A percentile compares a stretch with the other conserved stretches of the same genome.
phyloP scores from a whole-genome alignment of 1,284 basidiomycete species.

The Ganoderma sp. region DNA sequence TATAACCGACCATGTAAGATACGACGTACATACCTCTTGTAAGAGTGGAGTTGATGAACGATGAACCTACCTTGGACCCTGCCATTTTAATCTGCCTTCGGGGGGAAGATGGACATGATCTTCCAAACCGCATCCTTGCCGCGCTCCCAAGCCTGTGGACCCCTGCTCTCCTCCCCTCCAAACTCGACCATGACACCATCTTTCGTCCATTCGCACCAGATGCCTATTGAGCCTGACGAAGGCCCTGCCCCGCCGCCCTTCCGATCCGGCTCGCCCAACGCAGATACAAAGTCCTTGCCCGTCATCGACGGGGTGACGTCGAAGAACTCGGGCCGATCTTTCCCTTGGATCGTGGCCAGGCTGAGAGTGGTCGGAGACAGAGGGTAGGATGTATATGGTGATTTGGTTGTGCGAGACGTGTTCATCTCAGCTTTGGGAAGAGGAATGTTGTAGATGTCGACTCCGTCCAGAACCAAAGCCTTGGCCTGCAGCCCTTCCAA shows the following conservation, averaged over 20 bases:
- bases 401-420: conserved; percentile 41
- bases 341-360: conserved; percentile 48
- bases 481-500: conserved; percentile 55
- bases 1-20: conserved; percentile 16
- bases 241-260: conserved; percentile 88
- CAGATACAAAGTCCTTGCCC: conserved; percentile 77
- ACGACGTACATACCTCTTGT: conserved; percentile 29
- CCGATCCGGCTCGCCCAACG: conserved; percentile 81
- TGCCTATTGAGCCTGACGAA: conserved; percentile 81
- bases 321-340: conserved; percentile 48
- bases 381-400: conserved; percentile 61
- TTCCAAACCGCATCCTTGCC: conserved; percentile 82
- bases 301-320: conserved; percentile 57
- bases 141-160: conserved; percentile 83
- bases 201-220: conserved; percentile 90
- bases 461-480: conserved; percentile 64
- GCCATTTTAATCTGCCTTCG: conserved; percentile 31
- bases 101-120: conserved; percentile 69
- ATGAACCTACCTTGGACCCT: conserved; percentile 18
- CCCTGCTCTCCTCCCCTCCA: conserved; percentile 74
- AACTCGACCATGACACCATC: conserved; percentile 85
- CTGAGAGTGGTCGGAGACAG: conserved; percentile 53
- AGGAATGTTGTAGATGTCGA: conserved; percentile 81
- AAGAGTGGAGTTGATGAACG: not conserved
- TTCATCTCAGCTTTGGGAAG: conserved; percentile 36